Base-by-base conservation (phyloP, 306 rosid species). In the Clitoria ternatea region DNA sequence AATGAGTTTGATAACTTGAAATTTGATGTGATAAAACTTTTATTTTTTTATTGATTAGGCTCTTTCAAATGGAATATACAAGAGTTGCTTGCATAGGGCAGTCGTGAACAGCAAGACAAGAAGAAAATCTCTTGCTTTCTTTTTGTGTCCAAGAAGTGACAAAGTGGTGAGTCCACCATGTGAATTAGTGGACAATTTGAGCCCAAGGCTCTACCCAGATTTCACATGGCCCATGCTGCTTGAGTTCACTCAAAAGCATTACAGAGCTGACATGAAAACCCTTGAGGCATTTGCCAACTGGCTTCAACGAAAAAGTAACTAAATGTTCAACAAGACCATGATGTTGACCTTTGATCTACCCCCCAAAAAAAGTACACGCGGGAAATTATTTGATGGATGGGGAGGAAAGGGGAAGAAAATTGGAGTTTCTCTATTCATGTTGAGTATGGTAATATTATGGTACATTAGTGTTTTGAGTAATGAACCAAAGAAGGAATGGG, bases 41-140 rank as follows among this genome's bases (percentile, higher is more conserved):
- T 9, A 27, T 44, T 26, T 9, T 66, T 61, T 14, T 4, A 0
- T 45, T 14, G 45, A 26, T 54, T 53, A 93, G 99, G 97, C 99
- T 15, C 96, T 91, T 65, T 80, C 99, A 37, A 95, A 95, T 72
- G 99, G 99, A 61, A 89, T 80, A 70, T 95, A 82, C 93, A 89
- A 88, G 87, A 95, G 99, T 30, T 91, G 99, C 66, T 78, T 95
- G 87, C 99, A 95, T 68, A 69, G 97, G 76, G 99, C 99, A 37
- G 99, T 95, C 85, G 99, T 95, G 84, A 95, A 95, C 80, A 89
- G 87, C 22, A 20, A 87, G 50, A 79, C 49, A 45, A 79, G 96
- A 44, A 89, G 99, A 48, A 95, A 95, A 73, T 95, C 99, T 12
- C 85, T 95, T 13, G 99, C 99, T 59, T 91, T 95, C 83, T 95